Percentiles rank a stretch among this genome's conserved stretches.
These are phyloP conservation scores for Herpetomonas samuelpessoai DNA, from an alignment of 208 protist species.

Conservation along the genomic window DNA sequence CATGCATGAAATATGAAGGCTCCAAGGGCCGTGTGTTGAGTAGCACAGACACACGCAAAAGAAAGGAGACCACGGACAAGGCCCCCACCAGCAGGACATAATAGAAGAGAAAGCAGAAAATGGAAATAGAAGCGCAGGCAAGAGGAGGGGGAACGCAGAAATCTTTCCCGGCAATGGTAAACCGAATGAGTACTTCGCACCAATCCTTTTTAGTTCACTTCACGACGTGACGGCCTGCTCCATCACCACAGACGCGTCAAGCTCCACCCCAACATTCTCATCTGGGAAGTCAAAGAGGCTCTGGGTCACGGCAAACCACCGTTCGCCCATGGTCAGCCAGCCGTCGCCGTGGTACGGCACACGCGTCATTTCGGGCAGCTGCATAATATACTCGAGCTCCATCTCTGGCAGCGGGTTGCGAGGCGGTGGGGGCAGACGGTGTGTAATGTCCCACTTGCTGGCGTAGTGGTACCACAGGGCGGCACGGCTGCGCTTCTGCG, in stretches of 20 bases:
- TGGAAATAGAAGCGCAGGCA: too few species aligned
- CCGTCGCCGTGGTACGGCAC: constrained; percentile 70
- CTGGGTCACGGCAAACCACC: constrained; percentile 63
- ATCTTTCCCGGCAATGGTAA: too few species aligned
- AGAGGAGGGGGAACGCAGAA: too few species aligned
- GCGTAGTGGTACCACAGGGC: constrained; percentile 81
- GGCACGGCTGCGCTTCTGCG: constrained; percentile 40
- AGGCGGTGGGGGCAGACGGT: constrained; percentile 71
- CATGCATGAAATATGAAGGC: too few species aligned
- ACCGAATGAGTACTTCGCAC: too few species aligned
- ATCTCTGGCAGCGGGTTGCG: constrained; percentile 76
- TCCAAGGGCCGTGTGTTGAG: too few species aligned
- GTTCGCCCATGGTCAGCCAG: constrained; percentile 64
- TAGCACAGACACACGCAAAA: too few species aligned
- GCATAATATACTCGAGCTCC: constrained; percentile 54
- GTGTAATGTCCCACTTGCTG: constrained; percentile 80
- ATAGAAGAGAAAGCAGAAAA: too few species aligned
- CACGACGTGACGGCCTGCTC: constrained; percentile 32
- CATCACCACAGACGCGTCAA: constrained; percentile 33
- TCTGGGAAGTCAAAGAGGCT: constrained; percentile 67
- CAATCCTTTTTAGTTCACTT: constrained; percentile 1
- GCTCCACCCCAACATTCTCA: constrained; percentile 37
- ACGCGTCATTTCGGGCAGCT: constrained; percentile 37
- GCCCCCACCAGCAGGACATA: too few species aligned
- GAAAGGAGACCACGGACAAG: too few species aligned